Evolutionary conservation across 495 filamentous ascomycete genomes (phyloP).

Genomic region (Aspergillus indologenus): DNA sequence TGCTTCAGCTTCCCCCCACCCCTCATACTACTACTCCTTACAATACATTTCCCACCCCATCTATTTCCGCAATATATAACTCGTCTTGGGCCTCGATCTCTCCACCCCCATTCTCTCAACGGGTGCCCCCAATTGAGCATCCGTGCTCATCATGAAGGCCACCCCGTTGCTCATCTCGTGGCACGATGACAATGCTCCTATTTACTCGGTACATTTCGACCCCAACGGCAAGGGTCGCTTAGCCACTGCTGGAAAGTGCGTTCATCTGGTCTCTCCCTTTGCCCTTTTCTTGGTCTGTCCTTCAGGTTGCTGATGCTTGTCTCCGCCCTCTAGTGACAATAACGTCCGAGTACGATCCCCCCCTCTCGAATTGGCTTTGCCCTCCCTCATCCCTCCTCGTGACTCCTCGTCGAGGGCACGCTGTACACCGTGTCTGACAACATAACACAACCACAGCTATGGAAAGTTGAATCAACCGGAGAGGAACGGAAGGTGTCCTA

Average conservation of each 20-base stretch:
- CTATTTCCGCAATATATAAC: background rate
- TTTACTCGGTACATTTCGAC: slow-evolving; percentile 95
- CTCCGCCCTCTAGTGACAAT: slow-evolving; percentile 62
- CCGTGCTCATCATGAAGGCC: slow-evolving; percentile 71
- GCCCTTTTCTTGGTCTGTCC: background rate
- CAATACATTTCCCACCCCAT: background rate
- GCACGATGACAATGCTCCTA: slow-evolving; percentile 92
- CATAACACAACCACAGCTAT: slow-evolving; percentile 57
- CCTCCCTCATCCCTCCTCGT: slow-evolving; percentile 11
- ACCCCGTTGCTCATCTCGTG: slow-evolving; percentile 89
- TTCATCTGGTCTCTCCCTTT: background rate
- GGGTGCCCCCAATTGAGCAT: slow-evolving; percentile 18
- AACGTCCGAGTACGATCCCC: slow-evolving; percentile 78
- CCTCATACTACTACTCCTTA: background rate
- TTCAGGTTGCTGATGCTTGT: slow-evolving; percentile 13
- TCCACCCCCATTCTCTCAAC: background rate
- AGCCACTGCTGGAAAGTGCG: slow-evolving; percentile 79
- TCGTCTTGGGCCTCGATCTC: background rate
- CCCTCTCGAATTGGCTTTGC: too few relatives aligned
- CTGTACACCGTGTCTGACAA: slow-evolving; percentile 30
- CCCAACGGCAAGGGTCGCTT: slow-evolving; percentile 88
- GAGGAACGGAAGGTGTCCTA: slow-evolving; percentile 87
- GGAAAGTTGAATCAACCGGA: slow-evolving; percentile 83
- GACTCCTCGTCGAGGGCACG: background rate
- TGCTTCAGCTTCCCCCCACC: background rate